These are phyloP conservation scores for Mycena vulgaris DNA, from an alignment of 768 basidiomycete species.

Conservation along the genomic window DNA sequence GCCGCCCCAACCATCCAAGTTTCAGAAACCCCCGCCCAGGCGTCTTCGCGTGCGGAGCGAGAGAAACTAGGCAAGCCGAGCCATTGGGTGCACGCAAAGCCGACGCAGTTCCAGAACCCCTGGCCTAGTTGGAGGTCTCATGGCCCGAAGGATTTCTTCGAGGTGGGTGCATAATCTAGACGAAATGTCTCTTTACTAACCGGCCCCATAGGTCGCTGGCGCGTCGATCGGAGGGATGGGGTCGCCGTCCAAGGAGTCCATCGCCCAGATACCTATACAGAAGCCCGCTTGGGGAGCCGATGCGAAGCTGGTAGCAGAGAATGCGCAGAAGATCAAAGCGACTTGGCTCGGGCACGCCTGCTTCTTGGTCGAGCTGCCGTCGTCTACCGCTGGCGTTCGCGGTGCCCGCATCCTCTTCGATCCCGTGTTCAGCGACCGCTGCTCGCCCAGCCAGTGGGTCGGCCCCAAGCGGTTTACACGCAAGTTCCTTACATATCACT, in stretches of 20 bases:
- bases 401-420: conserved; percentile 68
- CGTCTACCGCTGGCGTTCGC: conserved; percentile 44
- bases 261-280: conserved; percentile 50
- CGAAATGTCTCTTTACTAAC: neutral
- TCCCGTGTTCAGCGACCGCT: conserved; percentile 68
- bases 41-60: conserved; percentile 27
- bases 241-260: conserved; percentile 31
- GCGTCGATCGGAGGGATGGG: neutral
- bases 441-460: conserved; percentile 61
- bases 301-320: conserved; percentile 36
- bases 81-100: conserved; percentile 47
- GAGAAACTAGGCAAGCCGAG: conserved; percentile 38
- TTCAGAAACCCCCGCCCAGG: conserved; percentile 32
- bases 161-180: neutral
- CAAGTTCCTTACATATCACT: conserved; percentile 45
- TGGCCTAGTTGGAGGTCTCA: conserved; percentile 46
- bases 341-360: conserved; percentile 74
- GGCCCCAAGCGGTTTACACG: conserved; percentile 67
- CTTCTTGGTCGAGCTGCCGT: conserved; percentile 67
- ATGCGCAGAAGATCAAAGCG: conserved; percentile 59
- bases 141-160: conserved; percentile 31
- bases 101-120: conserved; percentile 48
- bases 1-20: conserved; percentile 15
- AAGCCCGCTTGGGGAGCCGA: conserved; percentile 57
- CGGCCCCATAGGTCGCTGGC: neutral